Base-by-base conservation (phyloP, 1,284 basidiomycete genomes). In the Schizophyllum commune region DNA sequence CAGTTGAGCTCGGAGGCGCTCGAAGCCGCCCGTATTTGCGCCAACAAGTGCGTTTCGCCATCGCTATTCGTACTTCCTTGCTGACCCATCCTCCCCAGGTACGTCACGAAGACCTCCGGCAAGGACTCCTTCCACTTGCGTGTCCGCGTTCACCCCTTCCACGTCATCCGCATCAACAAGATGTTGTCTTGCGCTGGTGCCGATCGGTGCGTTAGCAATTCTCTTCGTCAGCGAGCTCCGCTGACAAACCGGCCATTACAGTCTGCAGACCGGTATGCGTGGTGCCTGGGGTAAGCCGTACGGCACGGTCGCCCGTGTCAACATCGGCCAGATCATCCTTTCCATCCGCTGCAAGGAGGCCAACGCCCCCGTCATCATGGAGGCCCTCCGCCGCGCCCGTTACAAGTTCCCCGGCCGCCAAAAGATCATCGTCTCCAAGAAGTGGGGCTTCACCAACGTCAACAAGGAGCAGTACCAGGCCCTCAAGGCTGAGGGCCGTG, bases 401-500 rank as follows among this genome's bases (percentile, higher is more conserved):
- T 98, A 98, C 89, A 99, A 98, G 88, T 98, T 98, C 91, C 96
- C 96, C 60, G 96, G 96, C 69, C 89, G 96, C 74, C 96, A 98
- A 82, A 98, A 98, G 89, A 97, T 98, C 79, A 98, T 98, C 70
- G 84, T 98, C 69, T 94, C 91, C 66, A 93, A 94, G 86, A 96
- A 95, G 84, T 95, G 93, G 92, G 96, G 96, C 68, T 98, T 99
- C 84, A 98, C 96, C 64, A 92, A 92, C 73, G 94, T 98, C 68
- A 86, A 89, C 76, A 89, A 94, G 75, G 88, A 88, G 73, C 92
- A 96, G 65, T 98, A 97, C 79, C 72, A 85, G 71, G 87, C 87
- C 78, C 82, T 96, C 68, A 96, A 96, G 83, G 86, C 87, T 73
- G 88, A 94, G 60, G 94, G 94, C 83, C 83, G 83, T 74, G 91